These are phyloP conservation scores for Yarrowia deformans DNA, from an alignment of 805 yeast species.

Conservation along the genomic window DNA sequence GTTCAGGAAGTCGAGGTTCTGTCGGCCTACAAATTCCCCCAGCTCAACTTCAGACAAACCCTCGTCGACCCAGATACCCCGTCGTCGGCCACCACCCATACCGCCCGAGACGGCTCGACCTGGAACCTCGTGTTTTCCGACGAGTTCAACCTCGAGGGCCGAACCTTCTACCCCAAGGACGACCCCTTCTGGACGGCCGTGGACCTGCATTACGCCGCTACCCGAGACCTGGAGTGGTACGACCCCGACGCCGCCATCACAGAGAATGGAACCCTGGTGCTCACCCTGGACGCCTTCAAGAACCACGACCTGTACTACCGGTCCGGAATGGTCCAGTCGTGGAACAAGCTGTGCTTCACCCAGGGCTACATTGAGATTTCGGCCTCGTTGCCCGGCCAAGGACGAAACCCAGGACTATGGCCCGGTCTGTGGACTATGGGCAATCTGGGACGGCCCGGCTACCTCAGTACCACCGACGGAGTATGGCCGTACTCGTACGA, in stretches of 20 bases:
- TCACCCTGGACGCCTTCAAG: constrained; percentile 80
- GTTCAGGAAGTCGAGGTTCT: constrained; percentile 78
- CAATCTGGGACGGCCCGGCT: constrained; percentile 91
- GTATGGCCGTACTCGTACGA: constrained; percentile 94
- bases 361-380: constrained; percentile 82
- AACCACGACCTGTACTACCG: constrained; percentile 83
- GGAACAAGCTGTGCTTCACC: constrained; percentile 91
- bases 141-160: constrained; percentile 87
- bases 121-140: constrained; percentile 89
- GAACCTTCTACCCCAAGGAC: constrained; percentile 88
- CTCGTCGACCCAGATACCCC: constrained; percentile 81
- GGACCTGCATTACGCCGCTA: constrained; percentile 84
- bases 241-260: constrained; percentile 90
- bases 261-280: constrained; percentile 68
- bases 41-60: constrained; percentile 67
- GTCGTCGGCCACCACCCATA: constrained; percentile 56
- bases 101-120: constrained; percentile 63
- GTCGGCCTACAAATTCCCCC: constrained; percentile 92
- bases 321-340: constrained; percentile 89
- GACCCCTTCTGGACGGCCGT: constrained; percentile 92
- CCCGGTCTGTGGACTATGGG: constrained; percentile 98
- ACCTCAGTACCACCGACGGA: constrained; percentile 84
- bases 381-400: constrained; percentile 79
- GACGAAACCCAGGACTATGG: constrained; percentile 85
- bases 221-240: constrained; percentile 93